Base-by-base conservation (phyloP, 352 stramenopile species). In the Pythium biforme region DNA sequence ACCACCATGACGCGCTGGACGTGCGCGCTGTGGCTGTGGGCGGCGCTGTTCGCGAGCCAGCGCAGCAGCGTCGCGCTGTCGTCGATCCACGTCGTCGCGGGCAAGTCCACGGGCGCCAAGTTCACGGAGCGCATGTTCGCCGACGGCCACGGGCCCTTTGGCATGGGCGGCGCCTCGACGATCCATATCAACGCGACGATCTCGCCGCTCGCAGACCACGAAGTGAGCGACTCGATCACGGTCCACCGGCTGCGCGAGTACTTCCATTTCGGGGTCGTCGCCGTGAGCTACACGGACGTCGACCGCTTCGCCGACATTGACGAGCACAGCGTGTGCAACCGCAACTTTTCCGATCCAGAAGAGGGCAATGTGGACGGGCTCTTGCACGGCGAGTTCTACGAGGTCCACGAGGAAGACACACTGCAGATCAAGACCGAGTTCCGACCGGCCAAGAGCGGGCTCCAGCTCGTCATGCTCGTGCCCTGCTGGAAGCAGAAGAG, bases 401-500 rank as follows among this genome's bases (percentile, higher is more conserved):
- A 53, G 23, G 58, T 89, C 17, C 49, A 77, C 12, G 76, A 67
- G n/a, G 68, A 69, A 17, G 50, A 77, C 26, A 65, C 61, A 31
- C 39, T 95, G 17, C 29, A 78, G 4, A 62, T 92, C n/a, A 47
- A 57, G 27, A 70, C 72, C 3, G 69, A 63, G 39, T 94, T 94
- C 43, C 75, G 79, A 19, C 84, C 86, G 7, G 58, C 43, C 22
- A 55, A 61, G 20, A 79, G 63, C 33, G 83, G 84, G 1, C 60
- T 92, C 27, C 84, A 95, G 61, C 75, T 83, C 43, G 81, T 86
- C 31, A 59, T 93, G 40, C 41, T 95, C 5, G 68, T 89, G 41
- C 79, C 84, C 0, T 95, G 86, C 66, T 90, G 81, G 83, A 92
- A 90, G 62, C 84, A 92, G 62, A 94, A 94, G 72, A 83, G 73